phyloP scores from a whole-genome alignment of 257 asterid species.

The Avicennia marina region DNA sequence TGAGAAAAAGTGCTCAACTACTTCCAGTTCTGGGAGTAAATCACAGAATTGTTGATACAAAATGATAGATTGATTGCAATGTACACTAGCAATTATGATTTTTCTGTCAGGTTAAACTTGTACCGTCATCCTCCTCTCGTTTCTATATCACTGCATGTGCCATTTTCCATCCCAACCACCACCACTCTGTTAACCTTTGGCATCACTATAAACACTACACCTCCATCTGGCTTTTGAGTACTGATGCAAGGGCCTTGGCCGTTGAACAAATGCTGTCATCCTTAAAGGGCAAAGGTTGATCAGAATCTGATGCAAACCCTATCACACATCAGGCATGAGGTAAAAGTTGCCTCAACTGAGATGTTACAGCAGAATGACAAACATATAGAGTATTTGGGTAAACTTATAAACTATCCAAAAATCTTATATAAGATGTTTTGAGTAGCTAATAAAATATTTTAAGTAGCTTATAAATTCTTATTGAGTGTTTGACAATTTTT shows the following conservation, averaged over 20 bases:
- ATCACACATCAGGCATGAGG: not conserved
- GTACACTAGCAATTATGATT: not conserved
- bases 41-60: not conserved
- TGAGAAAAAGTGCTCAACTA: too few relatives aligned
- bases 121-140: not conserved
- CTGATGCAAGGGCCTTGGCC: slow-evolving; percentile 8
- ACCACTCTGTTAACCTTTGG: slow-evolving; percentile 4
- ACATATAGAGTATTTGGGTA: too few relatives aligned
- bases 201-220: slow-evolving; percentile 1
- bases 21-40: too few relatives aligned
- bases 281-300: slow-evolving; percentile 7
- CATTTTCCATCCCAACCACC: not conserved
- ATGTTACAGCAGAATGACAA: not conserved
- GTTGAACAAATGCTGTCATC: slow-evolving; percentile 20
- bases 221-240: slow-evolving; percentile 16
- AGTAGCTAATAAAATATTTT: too few relatives aligned
- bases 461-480: too few relatives aligned
- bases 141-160: not conserved
- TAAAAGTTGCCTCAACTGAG: slow-evolving; percentile 10
- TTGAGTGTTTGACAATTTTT: too few relatives aligned
- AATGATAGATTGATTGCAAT: too few relatives aligned
- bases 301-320: slow-evolving; percentile 28
- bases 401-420: too few relatives aligned
- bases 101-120: not conserved
- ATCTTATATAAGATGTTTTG: too few relatives aligned